Evolutionary conservation across 140 eudicot species (phyloP), one percentile per base, ranked within the genome.

Genomic region (Oenanthe javanica): DNA sequence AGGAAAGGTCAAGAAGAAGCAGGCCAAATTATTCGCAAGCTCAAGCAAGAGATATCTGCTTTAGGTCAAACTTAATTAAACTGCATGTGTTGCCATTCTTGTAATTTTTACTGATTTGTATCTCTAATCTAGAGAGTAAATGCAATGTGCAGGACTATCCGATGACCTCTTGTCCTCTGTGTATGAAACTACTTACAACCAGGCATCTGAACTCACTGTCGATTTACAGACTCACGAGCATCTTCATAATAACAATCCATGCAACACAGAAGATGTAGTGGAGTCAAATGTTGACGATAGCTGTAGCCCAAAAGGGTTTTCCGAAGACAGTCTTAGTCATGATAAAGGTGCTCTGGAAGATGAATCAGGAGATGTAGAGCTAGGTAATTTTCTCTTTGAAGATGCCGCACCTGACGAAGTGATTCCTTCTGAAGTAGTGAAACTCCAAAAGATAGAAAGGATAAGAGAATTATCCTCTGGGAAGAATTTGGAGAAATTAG

Each of bases 11-110:
- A 92, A 82, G 88, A 95, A 82, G 86, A 89, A 80, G 97, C 97
- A 72, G 94, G 99, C 81, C 83, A 82, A 82, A 76, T 77, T 64
- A 95, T 95, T 86, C 92, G 96, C 82, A 91, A 88, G 85, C 95
- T 95, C 79, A 95, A 92, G 88, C 94, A 95, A 88, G 97, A 92
- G 75, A 86, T 95, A 88, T 87, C 96, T 84, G 88, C 91, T 79
- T 83, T 95, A 95, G 99, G 99, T 95, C 66, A 80, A 80, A 77
- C 77, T 78, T 31, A 16, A 43, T 67, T 67, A 12, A 11, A 71
- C 14, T 71, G 25, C 67, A 55, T 70, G 10, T 79, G 61, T 73
- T 79, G 76, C 77, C 25, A 23, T 71, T 43, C 38, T 69, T 81
- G 14, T 61, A 75, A 21, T 72, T 57, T 76, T 70, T 5, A 75